Evolutionary conservation across 1,284 basidiomycete genomes (phyloP).

Genomic region (Ceratobasidium theobromae): DNA sequence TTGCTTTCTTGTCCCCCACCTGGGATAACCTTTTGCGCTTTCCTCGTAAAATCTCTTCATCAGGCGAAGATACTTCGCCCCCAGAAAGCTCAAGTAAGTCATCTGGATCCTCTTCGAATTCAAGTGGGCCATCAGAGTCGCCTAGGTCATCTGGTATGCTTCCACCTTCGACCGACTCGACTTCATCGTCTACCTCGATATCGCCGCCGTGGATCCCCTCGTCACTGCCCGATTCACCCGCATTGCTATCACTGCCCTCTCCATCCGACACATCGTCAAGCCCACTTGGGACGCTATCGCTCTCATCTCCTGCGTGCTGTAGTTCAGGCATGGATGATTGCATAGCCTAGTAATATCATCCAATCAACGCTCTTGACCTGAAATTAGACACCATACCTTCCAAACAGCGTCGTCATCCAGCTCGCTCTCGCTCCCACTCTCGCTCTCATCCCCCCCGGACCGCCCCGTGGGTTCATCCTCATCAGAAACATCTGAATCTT

Average conservation of each 20-base stretch:
- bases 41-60: slow-evolving; percentile 59
- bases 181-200: slow-evolving; percentile 53
- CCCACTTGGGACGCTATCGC: slow-evolving; percentile 35
- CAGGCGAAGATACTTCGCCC: slow-evolving; percentile 46
- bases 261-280: slow-evolving; percentile 36
- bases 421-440: slow-evolving; percentile 47
- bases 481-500: slow-evolving; percentile 27
- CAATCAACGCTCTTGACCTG: neutral
- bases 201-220: slow-evolving; percentile 37
- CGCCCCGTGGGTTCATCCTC: neutral
- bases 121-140: slow-evolving; percentile 56
- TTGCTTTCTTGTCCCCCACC: slow-evolving; percentile 51
- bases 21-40: slow-evolving; percentile 50
- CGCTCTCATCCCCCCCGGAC: slow-evolving; percentile 34
- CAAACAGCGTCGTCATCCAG: slow-evolving; percentile 42
- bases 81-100: slow-evolving; percentile 40
- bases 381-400: slow-evolving; percentile 8
- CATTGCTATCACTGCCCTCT: slow-evolving; percentile 32
- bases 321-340: slow-evolving; percentile 30
- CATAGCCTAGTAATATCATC: slow-evolving; percentile 1
- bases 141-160: slow-evolving; percentile 48
- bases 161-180: slow-evolving; percentile 36
- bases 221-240: slow-evolving; percentile 34
- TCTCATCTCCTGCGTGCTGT: slow-evolving; percentile 45
- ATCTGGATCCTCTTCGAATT: slow-evolving; percentile 43